Conservation (phyloP, 768 basidiomycete species). For the Hygrophoropsis aurantiaca region DNA sequence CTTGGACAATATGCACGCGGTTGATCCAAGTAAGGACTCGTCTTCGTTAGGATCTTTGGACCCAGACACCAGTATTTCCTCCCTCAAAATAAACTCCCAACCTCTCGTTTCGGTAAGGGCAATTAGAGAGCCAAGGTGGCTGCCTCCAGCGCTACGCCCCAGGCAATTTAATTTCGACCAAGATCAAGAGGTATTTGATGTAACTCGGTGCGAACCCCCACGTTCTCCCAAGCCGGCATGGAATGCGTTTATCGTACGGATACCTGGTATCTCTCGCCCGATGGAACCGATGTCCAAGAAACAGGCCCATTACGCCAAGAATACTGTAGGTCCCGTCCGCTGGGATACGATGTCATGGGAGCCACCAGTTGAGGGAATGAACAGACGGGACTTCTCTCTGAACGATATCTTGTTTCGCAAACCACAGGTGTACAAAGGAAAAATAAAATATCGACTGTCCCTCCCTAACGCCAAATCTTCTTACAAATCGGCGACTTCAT, state of each 20-base stretch:
- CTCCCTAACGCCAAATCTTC: constrained; percentile 29
- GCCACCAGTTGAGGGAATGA: constrained; percentile 69
- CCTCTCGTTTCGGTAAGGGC: constrained; percentile 10
- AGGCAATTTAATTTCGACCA: constrained; percentile 34
- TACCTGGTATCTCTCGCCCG: constrained; percentile 45
- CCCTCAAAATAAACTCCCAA: constrained; percentile 14
- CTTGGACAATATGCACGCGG: constrained; percentile 63
- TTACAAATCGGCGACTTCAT: constrained; percentile 4
- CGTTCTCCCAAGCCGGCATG: constrained; percentile 43
- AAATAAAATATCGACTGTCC: constrained; percentile 32
- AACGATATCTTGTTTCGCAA: constrained; percentile 66
- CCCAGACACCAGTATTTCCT: constrained; percentile 9
- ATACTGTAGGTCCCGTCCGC: constrained; percentile 39
- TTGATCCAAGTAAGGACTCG: constrained; percentile 29
- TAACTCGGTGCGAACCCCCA: constrained; percentile 50
- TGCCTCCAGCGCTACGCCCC: constrained; percentile 53
- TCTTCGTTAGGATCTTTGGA: constrained; percentile 14
- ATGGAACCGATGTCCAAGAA: constrained; percentile 47
- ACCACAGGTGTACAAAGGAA: constrained; percentile 33
- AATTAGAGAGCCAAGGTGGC: constrained; percentile 48
- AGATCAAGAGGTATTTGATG: constrained; percentile 42
- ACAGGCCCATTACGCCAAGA: constrained; percentile 46
- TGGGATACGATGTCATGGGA: constrained; percentile 72
- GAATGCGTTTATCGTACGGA: constrained; percentile 40
- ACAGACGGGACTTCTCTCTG: constrained; percentile 55